Base-by-base conservation (phyloP, 2,329 filamentous ascomycete genomes). In the Arthrobotrys iridis region DNA sequence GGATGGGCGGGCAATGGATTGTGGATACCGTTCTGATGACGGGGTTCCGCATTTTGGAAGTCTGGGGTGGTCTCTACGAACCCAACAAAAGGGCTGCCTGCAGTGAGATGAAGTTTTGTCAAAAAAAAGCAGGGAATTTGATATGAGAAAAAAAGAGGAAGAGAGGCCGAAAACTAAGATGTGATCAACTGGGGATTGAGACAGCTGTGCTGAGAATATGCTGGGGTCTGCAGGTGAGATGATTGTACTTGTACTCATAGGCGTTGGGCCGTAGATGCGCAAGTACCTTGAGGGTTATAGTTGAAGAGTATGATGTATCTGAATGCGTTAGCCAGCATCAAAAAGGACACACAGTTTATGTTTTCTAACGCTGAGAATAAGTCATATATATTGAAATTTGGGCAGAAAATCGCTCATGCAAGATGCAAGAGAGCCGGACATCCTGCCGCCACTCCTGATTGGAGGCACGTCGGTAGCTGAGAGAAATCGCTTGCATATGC, bases 401-500 rank as follows among this genome's bases (percentile, higher is more conserved):
- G 45, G 18, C 60, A 62, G 63, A 74, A 74, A 74, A 74, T 74
- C 70, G 70, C 70, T 74, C 70, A 74, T 74, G 70, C 70, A 74
- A 74, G 70, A 74, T 74, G 70, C 62, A 67, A 74, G 70, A 73
- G 68, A 62, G 60, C 55, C 70, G 70, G 70, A 46, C 70, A 74
- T 63, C 52, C 60, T 67, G 70, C 70, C 70, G 70, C 57, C 43
- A 60, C 52, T 60, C 43, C 70, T 74, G 70, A 74, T 74, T 74
- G 70, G 70, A 74, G 70, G 70, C 55, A 66, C 48, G 62, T 67
- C 62, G 70, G 70, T 66, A 74, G 70, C 70, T 74, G 70, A 74
- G 70, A 74, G 70, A 74, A 74, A 74, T 74, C 70, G 55, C 70
- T 74, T 74, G 70, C 70, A 74, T 74, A 74, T 74, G 70, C 70